phyloP scores from a whole-genome alignment of 139 green algal genomes.

The Coelastrella sp. region DNA sequence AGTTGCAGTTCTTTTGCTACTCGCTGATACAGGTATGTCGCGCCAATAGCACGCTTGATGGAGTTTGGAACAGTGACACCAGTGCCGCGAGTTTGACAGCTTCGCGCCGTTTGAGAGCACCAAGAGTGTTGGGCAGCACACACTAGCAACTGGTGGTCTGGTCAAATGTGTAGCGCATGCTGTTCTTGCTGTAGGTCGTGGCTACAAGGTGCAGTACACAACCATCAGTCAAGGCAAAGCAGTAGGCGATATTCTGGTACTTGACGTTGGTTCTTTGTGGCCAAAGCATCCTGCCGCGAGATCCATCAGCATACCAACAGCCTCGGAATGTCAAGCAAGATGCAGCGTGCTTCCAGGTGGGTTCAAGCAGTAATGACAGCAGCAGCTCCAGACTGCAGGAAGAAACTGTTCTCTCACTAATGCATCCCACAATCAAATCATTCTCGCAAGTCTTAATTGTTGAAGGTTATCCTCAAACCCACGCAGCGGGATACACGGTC shows the following conservation, averaged over 20 bases:
- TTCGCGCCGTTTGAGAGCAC: too few species aligned
- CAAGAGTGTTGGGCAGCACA: too few species aligned
- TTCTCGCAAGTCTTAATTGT: too few species aligned
- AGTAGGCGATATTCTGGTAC: slow-evolving; percentile 17
- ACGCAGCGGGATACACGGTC: too few species aligned
- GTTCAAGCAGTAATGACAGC: neutral
- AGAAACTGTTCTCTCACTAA: neutral
- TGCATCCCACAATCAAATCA: neutral
- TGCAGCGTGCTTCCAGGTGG: neutral
- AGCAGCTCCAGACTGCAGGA: neutral
- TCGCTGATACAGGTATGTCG: too few species aligned
- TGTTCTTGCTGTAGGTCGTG: neutral
- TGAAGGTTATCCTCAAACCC: too few species aligned
- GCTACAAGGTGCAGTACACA: slow-evolving; percentile 5
- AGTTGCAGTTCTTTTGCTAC: too few species aligned
- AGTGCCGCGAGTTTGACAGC: too few species aligned
- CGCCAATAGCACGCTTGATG: too few species aligned
- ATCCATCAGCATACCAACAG: neutral
- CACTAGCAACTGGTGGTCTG: too few species aligned
- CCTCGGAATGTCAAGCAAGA: neutral
- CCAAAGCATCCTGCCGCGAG: neutral
- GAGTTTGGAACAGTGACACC: too few species aligned
- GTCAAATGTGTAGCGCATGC: too few species aligned
- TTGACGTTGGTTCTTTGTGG: slow-evolving; percentile 8
- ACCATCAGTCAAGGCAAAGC: neutral